Percentiles rank a stretch among this genome's conserved stretches.
Evolutionary conservation across 2,329 filamentous ascomycete genomes (phyloP).

Genomic region (Talaromyces amestolkiae): DNA sequence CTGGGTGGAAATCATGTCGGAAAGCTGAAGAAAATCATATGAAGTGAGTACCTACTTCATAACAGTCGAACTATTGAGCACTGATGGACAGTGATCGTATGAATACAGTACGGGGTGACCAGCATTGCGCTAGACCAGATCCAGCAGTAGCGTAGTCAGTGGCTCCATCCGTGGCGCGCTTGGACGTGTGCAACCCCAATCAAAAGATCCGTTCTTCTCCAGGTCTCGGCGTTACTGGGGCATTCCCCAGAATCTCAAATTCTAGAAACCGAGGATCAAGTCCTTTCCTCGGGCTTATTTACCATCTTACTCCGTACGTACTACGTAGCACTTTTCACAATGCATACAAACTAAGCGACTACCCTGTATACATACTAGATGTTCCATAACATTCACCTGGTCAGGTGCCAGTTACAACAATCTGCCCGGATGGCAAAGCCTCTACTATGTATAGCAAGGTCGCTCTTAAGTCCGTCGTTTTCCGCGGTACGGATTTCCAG

Average conservation of each 20-base stretch:
- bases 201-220: background rate
- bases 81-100: background rate
- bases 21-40: conserved; percentile 2
- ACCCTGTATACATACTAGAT: background rate
- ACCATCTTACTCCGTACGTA: background rate
- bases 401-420: background rate
- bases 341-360: background rate
- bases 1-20: background rate
- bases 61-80: background rate
- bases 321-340: background rate
- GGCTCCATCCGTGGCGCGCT: background rate
- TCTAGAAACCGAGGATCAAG: conserved; percentile 8
- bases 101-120: background rate
- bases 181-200: background rate
- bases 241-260: conserved; percentile 10
- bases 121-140: background rate
- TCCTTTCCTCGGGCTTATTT: background rate
- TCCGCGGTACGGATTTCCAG: background rate
- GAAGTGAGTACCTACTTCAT: background rate
- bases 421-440: background rate
- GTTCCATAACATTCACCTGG: background rate
- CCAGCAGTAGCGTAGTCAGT: background rate
- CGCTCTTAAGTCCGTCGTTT: background rate
- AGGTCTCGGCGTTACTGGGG: conserved; percentile 2
- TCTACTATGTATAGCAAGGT: background rate